Conservation (phyloP, 108 stramenopile genomes). For the Fragilariopsis cylindrus region DNA sequence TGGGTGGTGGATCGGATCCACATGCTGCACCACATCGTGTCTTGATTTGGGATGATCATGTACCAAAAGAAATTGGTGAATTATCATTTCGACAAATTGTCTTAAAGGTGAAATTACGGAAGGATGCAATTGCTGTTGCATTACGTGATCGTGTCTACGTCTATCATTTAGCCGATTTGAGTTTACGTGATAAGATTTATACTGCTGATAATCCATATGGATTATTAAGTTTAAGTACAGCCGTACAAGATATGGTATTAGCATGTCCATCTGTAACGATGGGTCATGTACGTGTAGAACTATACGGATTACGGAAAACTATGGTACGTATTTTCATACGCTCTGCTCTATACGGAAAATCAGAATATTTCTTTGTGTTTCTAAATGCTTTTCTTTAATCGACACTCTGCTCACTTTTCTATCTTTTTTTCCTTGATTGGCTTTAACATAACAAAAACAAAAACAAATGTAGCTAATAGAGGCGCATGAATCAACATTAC, state of each 20-base stretch:
- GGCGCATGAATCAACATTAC: conserved; percentile 93
- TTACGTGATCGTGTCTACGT: conserved; percentile 92
- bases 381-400: background rate
- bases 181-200: conserved; percentile 91
- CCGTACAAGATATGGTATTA: conserved; percentile 90
- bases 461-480: conserved; percentile 60
- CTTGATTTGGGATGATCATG: conserved; percentile 98
- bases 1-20: conserved; percentile 88
- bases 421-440: too few relatives aligned
- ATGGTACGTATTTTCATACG: conserved; percentile 43
- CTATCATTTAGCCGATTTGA: conserved; percentile 93
- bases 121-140: conserved; percentile 96
- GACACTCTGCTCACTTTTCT: background rate
- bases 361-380: background rate
- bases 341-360: too few relatives aligned
- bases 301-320: conserved; percentile 90
- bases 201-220: conserved; percentile 91
- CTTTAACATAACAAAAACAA: too few relatives aligned
- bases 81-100: conserved; percentile 90
- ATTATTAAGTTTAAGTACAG: conserved; percentile 86
- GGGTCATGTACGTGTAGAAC: conserved; percentile 95
- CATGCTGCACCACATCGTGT: conserved; percentile 96
- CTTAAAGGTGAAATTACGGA: conserved; percentile 84
- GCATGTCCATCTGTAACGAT: conserved; percentile 89
- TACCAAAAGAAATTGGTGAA: conserved; percentile 93